phyloP scores from a whole-genome alignment of 169 alveolate genomes.

The Theileria annulata region DNA sequence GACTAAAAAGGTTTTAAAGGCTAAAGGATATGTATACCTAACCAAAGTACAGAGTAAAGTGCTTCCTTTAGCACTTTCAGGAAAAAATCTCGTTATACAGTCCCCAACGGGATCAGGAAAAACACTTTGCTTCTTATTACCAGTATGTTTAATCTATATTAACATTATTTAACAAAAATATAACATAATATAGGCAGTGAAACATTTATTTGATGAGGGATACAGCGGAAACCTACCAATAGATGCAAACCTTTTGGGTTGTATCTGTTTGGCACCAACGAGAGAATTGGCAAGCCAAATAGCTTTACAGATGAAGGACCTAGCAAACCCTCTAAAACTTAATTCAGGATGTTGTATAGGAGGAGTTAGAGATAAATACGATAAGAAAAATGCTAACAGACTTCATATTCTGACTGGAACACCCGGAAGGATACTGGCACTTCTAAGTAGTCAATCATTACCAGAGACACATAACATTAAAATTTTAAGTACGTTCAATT shows the following conservation, averaged over 20 bases:
- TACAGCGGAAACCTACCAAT: slow-evolving; percentile 59
- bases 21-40: slow-evolving; percentile 76
- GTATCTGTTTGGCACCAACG: slow-evolving; percentile 76
- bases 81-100: slow-evolving; percentile 82
- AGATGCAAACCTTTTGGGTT: slow-evolving; percentile 68
- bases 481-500: slow-evolving; percentile 49
- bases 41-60: slow-evolving; percentile 86
- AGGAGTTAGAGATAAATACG: slow-evolving; percentile 69
- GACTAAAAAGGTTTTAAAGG: slow-evolving; percentile 75
- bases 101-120: slow-evolving; percentile 93
- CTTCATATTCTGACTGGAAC: slow-evolving; percentile 78
- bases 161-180: neutral
- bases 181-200: slow-evolving; percentile 26
- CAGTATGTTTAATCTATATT: slow-evolving; percentile 53
- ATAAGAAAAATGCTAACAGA: slow-evolving; percentile 50
- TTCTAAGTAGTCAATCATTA: slow-evolving; percentile 54
- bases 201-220: slow-evolving; percentile 60
- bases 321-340: slow-evolving; percentile 64
- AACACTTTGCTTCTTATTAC: slow-evolving; percentile 88
- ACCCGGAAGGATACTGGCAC: slow-evolving; percentile 64
- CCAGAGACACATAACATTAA: slow-evolving; percentile 48
- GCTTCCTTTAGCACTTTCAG: slow-evolving; percentile 87
- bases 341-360: slow-evolving; percentile 74
- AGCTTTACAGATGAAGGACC: slow-evolving; percentile 71
- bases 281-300: slow-evolving; percentile 79